Evolutionary conservation across 805 yeast genomes (phyloP), one percentile per base, ranked within the genome.

Genomic region (Wickerhamomyces rabaulensis): DNA sequence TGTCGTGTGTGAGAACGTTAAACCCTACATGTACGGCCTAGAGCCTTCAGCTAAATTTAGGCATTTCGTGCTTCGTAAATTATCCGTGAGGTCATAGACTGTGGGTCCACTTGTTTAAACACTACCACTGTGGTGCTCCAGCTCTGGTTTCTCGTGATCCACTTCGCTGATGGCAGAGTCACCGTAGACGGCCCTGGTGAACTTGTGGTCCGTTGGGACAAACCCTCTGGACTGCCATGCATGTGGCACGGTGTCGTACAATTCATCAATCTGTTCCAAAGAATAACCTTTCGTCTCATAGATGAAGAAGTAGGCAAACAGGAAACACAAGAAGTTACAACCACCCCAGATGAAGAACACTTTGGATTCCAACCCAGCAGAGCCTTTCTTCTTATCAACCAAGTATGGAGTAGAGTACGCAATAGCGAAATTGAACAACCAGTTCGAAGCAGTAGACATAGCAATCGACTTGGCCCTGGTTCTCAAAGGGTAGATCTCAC

Each of bases 311-410:
- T 69, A 81, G 35, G 78, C 82, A 63, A 75, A 80, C 65, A 78
- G 67, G 66, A 76, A 68, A 43, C 82, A 73, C 54, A 79, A 69
- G 44, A 76, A 59, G 62, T 78, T 71, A 67, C 83, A 81, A 6
- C 83, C 81, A 37, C 90, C 90, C 87, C 90, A 85, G 42, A 85
- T 78, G 65, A 82, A 85, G 69, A 82, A 83, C 39, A 82, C 84
- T 55, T 76, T 79, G 45, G 79, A 74, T 13, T 83, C 82, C 47
- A 83, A 68, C 41, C 80, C 80, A n/a, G 79, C 83, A 39, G 78
- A 75, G 55, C 80, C 83, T 44, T 71, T 59, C 27, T 85, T 87
- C 27, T 74, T 68, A 61, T 81, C 86, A 52, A 81, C 84, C 66
- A 84, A 73, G 63, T 79, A 81, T 40, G 90, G 88, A 40, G 90